Percentiles rank a stretch among this genome's conserved stretches.
Conservation (phyloP, 1,139 yeast genomes). For the Wickerhamomyces sp. region DNA sequence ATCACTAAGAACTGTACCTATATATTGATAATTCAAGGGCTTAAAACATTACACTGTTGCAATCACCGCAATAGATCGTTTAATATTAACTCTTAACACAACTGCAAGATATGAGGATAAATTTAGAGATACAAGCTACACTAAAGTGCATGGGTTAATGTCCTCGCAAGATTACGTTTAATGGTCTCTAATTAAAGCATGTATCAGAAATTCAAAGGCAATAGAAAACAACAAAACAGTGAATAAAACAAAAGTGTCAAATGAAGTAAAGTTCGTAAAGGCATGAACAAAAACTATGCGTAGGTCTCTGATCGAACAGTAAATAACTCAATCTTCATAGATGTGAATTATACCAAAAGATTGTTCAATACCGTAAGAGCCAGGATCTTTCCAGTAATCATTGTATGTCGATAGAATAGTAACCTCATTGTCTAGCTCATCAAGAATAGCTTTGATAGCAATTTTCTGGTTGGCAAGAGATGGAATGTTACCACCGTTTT, state of each 20-base stretch:
- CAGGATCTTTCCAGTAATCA: constrained; percentile 87
- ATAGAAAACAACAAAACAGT: too few relatives aligned
- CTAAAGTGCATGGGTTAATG: too few relatives aligned
- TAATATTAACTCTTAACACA: too few relatives aligned
- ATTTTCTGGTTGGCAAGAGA: constrained; percentile 58
- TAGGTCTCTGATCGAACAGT: background rate
- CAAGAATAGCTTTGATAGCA: constrained; percentile 60
- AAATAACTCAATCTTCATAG: constrained; percentile 4
- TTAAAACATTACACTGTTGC: too few relatives aligned
- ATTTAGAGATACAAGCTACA: too few relatives aligned
- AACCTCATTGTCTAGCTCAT: constrained; percentile 48
- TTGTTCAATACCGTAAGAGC: constrained; percentile 80
- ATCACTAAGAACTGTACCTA: too few relatives aligned
- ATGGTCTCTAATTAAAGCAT: too few relatives aligned
- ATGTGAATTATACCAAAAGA: constrained; percentile 60
- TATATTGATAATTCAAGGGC: too few relatives aligned
- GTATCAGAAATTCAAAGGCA: too few relatives aligned
- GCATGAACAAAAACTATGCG: background rate
- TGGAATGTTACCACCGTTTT: constrained; percentile 74
- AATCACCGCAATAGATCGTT: too few relatives aligned
- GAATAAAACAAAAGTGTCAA: background rate
- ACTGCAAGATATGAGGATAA: too few relatives aligned
- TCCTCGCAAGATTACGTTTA: too few relatives aligned
- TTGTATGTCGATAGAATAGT: constrained; percentile 72
- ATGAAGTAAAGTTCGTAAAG: background rate